Evolutionary conservation across 1,139 yeast species (phyloP).

Genomic region (Sugiyamaella novakii): DNA sequence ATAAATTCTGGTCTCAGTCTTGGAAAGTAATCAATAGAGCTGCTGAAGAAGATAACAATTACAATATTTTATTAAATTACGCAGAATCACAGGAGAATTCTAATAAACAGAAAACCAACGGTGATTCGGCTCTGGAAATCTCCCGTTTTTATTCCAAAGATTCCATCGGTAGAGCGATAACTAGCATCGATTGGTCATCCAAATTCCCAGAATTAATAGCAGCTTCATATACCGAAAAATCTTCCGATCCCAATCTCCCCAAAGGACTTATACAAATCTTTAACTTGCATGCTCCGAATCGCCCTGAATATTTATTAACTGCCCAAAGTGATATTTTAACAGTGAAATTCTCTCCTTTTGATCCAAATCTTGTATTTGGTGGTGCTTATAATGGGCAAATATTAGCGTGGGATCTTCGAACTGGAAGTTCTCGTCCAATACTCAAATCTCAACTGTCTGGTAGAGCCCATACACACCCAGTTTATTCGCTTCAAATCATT

Average conservation of each 20-base stretch:
- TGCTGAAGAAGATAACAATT: slow-evolving; percentile 39
- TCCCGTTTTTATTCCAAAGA: slow-evolving; percentile 34
- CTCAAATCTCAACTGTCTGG: slow-evolving; percentile 41
- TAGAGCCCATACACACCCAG: slow-evolving; percentile 49
- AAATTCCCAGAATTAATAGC: slow-evolving; percentile 49
- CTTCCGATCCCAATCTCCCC: slow-evolving; percentile 33
- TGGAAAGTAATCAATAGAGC: slow-evolving; percentile 48
- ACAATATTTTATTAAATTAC: slow-evolving; percentile 44
- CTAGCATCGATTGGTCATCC: slow-evolving; percentile 49
- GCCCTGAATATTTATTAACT: slow-evolving; percentile 55
- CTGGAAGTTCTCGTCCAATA: slow-evolving; percentile 36
- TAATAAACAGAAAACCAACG: slow-evolving; percentile 16
- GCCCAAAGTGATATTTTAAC: slow-evolving; percentile 50
- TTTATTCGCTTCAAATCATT: slow-evolving; percentile 43
- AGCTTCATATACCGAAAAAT: slow-evolving; percentile 40
- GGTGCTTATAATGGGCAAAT: slow-evolving; percentile 54
- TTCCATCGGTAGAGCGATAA: slow-evolving; percentile 41
- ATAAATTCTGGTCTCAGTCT: slow-evolving; percentile 44
- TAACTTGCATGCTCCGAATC: slow-evolving; percentile 45
- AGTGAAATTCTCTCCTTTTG: slow-evolving; percentile 46
- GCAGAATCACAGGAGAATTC: slow-evolving; percentile 23
- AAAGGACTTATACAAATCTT: slow-evolving; percentile 45
- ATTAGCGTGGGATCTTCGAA: slow-evolving; percentile 49
- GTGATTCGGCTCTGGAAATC: slow-evolving; percentile 27
- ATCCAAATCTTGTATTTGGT: slow-evolving; percentile 47